Evolutionary conservation across 2,329 filamentous ascomycete genomes (phyloP), one percentile per base, ranked within the genome.

Genomic region (Tothia fuscella): DNA sequence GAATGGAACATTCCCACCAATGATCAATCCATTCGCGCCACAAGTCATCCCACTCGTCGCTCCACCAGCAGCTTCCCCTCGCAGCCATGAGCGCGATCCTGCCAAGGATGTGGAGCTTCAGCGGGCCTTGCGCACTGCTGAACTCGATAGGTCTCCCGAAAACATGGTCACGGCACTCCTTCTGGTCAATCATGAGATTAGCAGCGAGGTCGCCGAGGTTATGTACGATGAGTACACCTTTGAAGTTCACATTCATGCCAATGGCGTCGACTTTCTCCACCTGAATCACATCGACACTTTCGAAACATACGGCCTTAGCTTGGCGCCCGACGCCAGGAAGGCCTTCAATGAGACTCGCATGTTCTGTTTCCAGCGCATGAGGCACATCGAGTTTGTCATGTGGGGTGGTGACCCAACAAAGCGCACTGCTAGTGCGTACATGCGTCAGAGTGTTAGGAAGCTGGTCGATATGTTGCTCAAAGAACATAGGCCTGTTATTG

Each of bases 161-260:
- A n/a, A n/a, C n/a, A n/a, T n/a, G n/a, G n/a, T n/a, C n/a, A n/a
- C n/a, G n/a, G n/a, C n/a, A n/a, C n/a, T n/a, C n/a, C n/a, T n/a
- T n/a, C n/a, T n/a, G n/a, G n/a, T n/a, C n/a, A n/a, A n/a, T n/a
- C n/a, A n/a, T n/a, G n/a, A n/a, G n/a, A n/a, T n/a, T n/a, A n/a
- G 26, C n/a, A 17, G 14, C 7, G 39, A 41, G 34, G 30, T 41
- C 22, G 17, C 39, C 12, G 34, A 19, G 5, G 34, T 35, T 10
- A 19, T 41, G 6, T 41, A 33, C 30, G 39, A 41, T 17, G 39
- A 41, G 20, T 41, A 41, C 10, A 41, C 39, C 21, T 41, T 41
- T 25, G 39, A 41, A 3, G 28, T 41, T 20, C 39, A 22, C 30
- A 22, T 41, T 14, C 30, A 28, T 31, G n/a, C 12, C 39, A 16